These are phyloP conservation scores for Dentipellis fragilis DNA, from an alignment of 768 basidiomycete genomes.

Conservation along the genomic window DNA sequence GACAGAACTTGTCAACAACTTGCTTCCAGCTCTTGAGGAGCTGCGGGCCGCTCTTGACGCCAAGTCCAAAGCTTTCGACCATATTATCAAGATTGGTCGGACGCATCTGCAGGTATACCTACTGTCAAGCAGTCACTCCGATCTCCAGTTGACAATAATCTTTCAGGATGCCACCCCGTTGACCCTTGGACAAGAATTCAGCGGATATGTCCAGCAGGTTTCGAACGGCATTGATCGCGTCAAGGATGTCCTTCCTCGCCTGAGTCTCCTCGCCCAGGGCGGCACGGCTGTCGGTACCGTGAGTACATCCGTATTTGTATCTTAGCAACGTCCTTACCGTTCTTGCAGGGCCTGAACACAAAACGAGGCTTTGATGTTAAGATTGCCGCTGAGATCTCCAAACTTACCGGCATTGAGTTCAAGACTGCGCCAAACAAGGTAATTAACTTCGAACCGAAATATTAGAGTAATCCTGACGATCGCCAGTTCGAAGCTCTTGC, in stretches of 20 bases:
- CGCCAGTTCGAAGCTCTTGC: slow-evolving; percentile 92
- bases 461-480: background rate
- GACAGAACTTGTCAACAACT: slow-evolving; percentile 65
- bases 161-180: slow-evolving; percentile 89
- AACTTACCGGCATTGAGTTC: slow-evolving; percentile 84
- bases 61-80: slow-evolving; percentile 75
- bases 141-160: background rate
- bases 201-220: slow-evolving; percentile 93
- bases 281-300: slow-evolving; percentile 98
- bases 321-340: background rate
- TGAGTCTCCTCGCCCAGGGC: slow-evolving; percentile 89
- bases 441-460: slow-evolving; percentile 7
- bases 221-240: slow-evolving; percentile 83
- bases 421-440: slow-evolving; percentile 98
- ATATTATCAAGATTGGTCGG: slow-evolving; percentile 97
- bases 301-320: slow-evolving; percentile 18
- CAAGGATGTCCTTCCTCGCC: slow-evolving; percentile 69
- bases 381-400: slow-evolving; percentile 85
- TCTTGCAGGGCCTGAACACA: slow-evolving; percentile 83
- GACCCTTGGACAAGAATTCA: slow-evolving; percentile 97
- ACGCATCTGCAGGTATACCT: slow-evolving; percentile 79
- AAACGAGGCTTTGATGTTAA: slow-evolving; percentile 94
- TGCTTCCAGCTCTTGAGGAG: slow-evolving; percentile 80
- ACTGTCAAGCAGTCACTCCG: background rate
- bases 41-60: slow-evolving; percentile 76